Percentiles rank a stretch among this genome's conserved stretches.
phyloP scores from a whole-genome alignment of 495 filamentous ascomycete genomes.

The Paragyromitra xinjiangensis region DNA sequence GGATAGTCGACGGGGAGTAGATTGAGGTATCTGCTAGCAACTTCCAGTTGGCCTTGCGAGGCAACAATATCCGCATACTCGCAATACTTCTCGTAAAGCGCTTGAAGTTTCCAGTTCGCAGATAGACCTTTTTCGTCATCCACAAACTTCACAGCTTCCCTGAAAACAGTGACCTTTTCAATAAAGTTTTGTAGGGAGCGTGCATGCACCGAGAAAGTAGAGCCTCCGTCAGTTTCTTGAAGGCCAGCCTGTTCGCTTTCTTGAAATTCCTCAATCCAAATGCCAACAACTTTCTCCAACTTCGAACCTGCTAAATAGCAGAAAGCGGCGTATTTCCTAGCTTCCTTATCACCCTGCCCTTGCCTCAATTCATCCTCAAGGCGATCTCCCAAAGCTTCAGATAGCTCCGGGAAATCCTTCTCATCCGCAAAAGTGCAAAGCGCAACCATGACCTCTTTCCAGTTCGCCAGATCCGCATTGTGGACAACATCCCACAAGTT shows the following conservation, averaged over 20 bases:
- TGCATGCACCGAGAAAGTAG: constrained; percentile 90
- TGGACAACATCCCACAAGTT: constrained; percentile 98
- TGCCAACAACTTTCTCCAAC: constrained; percentile 92
- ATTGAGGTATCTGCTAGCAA: constrained; percentile 90
- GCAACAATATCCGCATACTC: constrained; percentile 97
- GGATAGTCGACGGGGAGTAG: constrained; percentile 86
- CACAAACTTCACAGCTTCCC: constrained; percentile 88
- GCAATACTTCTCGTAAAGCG: constrained; percentile 91
- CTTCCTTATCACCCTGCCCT: constrained; percentile 63
- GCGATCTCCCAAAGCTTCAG: constrained; percentile 92
- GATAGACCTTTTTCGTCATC: constrained; percentile 75
- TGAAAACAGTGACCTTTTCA: constrained; percentile 98
- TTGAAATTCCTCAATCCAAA: constrained; percentile 89
- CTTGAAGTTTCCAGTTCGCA: constrained; percentile 86
- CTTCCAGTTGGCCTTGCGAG: constrained; percentile 82
- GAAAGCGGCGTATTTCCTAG: constrained; percentile 88
- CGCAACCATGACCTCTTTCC: constrained; percentile 96
- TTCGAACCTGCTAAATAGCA: constrained; percentile 95
- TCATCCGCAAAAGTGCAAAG: constrained; percentile 93
- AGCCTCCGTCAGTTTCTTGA: constrained; percentile 72
- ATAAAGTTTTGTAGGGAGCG: constrained; percentile 89
- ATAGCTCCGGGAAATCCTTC: constrained; percentile 93
- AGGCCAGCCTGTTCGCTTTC: constrained; percentile 80
- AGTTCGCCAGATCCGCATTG: constrained; percentile 89
- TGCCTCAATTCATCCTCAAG: constrained; percentile 73